Conservation (phyloP, 176 grass and related monocot genomes). For the Juncus effusus region DNA sequence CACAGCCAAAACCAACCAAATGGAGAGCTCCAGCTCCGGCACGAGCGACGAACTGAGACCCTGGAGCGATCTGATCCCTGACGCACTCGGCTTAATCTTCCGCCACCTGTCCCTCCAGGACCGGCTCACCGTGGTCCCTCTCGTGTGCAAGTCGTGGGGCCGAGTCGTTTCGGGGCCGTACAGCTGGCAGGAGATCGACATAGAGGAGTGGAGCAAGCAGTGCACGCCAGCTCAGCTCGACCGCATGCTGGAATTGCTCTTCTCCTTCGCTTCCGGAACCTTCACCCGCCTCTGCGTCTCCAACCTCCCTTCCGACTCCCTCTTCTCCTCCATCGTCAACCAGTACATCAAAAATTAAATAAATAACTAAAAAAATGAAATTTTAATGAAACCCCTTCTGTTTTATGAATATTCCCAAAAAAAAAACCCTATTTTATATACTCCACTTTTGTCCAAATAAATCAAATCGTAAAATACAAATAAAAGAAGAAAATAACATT, state of each 20-base stretch:
- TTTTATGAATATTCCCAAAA: no score
- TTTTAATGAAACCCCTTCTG: no score
- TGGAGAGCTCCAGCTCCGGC: slow-evolving; percentile 36
- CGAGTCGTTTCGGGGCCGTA: slow-evolving; percentile 71
- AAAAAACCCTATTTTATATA: no score
- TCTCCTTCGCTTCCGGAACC: slow-evolving; percentile 59
- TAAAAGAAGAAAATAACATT: not conserved
- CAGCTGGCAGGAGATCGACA: slow-evolving; percentile 93
- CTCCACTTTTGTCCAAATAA: no score
- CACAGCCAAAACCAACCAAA: slow-evolving; percentile 19
- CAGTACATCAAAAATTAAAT: slow-evolving; percentile 43
- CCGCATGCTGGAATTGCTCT: slow-evolving; percentile 80
- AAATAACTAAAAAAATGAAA: no score
- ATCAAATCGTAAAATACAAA: not conserved
- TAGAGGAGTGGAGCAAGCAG: slow-evolving; percentile 93
- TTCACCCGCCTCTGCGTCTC: slow-evolving; percentile 72
- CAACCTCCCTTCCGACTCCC: slow-evolving; percentile 57
- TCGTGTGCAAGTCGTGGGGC: slow-evolving; percentile 84
- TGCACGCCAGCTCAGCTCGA: slow-evolving; percentile 64
- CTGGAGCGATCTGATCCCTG: slow-evolving; percentile 91
- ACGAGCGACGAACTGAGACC: slow-evolving; percentile 47
- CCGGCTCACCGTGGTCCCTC: slow-evolving; percentile 72
- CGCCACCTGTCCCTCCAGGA: slow-evolving; percentile 81
- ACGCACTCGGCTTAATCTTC: slow-evolving; percentile 86
- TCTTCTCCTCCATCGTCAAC: slow-evolving; percentile 76